Percentiles rank a stretch among this genome's conserved stretches.
These are phyloP conservation scores for Takakia lepidozioides DNA, from an alignment of 225 moss, liverwort and hornwort genomes.

Conservation along the genomic window DNA sequence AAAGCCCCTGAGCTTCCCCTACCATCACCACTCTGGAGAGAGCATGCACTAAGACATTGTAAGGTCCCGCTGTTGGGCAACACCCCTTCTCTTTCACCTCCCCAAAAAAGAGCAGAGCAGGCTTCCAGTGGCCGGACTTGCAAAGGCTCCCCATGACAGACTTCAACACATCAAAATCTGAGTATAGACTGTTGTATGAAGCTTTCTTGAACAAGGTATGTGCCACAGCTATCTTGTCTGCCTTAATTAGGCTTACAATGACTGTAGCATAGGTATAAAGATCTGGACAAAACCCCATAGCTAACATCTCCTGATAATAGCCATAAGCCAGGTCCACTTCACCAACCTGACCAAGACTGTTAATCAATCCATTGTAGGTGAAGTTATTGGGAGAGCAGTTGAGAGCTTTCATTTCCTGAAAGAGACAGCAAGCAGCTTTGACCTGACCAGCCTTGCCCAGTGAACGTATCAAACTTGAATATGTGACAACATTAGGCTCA, in stretches of 20 bases:
- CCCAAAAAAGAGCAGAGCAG: constrained; percentile 34
- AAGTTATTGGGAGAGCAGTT: constrained; percentile 33
- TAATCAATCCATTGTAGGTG: constrained; percentile 37
- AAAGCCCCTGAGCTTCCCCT: constrained; percentile 35
- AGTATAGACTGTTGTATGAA: constrained; percentile 12
- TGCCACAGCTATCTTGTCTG: constrained; percentile 17
- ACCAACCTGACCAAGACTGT: constrained; percentile 20
- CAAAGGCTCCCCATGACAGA: constrained; percentile 42
- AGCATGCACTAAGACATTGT: constrained; percentile 36
- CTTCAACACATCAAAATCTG: constrained; percentile 44
- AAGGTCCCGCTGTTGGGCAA: constrained; percentile 36
- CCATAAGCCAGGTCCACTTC: constrained; percentile 15
- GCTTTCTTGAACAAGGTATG: constrained; percentile 21
- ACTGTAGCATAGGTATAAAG: constrained; percentile 26
- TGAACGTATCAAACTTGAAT: constrained; percentile 35
- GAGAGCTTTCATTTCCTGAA: constrained; percentile 37
- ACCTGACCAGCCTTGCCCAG: constrained; percentile 38
- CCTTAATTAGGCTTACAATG: constrained; percentile 18
- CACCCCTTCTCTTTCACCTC: constrained; percentile 22
- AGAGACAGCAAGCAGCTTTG: constrained; percentile 32
- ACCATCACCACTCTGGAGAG: constrained; percentile 26
- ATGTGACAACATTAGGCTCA: constrained; percentile 53
- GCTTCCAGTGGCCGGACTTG: constrained; percentile 36
- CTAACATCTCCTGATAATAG: constrained; percentile 33
- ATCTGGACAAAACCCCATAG: constrained; percentile 26